A percentile compares a stretch with the other conserved stretches of the same genome.
phyloP scores from a whole-genome alignment of 208 protist genomes.

The Trypanosoma theileri region DNA sequence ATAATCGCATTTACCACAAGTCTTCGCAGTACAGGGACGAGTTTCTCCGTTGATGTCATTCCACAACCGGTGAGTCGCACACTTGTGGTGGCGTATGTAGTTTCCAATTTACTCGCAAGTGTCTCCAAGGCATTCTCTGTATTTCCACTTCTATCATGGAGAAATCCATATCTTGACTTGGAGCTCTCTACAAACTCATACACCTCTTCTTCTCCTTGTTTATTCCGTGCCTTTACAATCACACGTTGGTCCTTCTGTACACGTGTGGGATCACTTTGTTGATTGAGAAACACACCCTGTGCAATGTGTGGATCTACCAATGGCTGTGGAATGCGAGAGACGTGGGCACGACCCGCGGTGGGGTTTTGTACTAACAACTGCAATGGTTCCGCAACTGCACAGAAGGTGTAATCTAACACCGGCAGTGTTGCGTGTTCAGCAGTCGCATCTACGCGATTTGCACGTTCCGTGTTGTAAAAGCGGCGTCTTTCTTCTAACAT shows the following conservation, averaged over 20 bases:
- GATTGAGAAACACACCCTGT: slow-evolving; percentile 73
- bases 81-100: slow-evolving; percentile 57
- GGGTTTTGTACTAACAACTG: slow-evolving; percentile 47
- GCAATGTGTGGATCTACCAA: slow-evolving; percentile 48
- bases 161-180: slow-evolving; percentile 41
- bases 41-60: slow-evolving; percentile 49
- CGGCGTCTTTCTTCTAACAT: slow-evolving; percentile 37
- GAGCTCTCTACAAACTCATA: slow-evolving; percentile 74
- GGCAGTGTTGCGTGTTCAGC: slow-evolving; percentile 18
- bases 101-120: slow-evolving; percentile 25
- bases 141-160: slow-evolving; percentile 22
- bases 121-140: slow-evolving; percentile 10
- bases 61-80: slow-evolving; percentile 71
- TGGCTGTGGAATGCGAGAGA: slow-evolving; percentile 28
- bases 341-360: slow-evolving; percentile 48
- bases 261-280: slow-evolving; percentile 62
- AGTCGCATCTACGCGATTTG: slow-evolving; percentile 19
- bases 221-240: slow-evolving; percentile 86
- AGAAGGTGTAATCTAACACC: slow-evolving; percentile 36
- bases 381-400: slow-evolving; percentile 31
- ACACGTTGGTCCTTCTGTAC: slow-evolving; percentile 32
- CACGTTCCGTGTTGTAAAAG: slow-evolving; percentile 56
- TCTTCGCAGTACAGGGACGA: slow-evolving; percentile 65
- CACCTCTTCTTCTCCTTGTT: slow-evolving; percentile 84
- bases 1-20: slow-evolving; percentile 75